Evolutionary conservation across 1,284 basidiomycete genomes (phyloP), one percentile per base, ranked within the genome.

Genomic region (Melampsora americana): DNA sequence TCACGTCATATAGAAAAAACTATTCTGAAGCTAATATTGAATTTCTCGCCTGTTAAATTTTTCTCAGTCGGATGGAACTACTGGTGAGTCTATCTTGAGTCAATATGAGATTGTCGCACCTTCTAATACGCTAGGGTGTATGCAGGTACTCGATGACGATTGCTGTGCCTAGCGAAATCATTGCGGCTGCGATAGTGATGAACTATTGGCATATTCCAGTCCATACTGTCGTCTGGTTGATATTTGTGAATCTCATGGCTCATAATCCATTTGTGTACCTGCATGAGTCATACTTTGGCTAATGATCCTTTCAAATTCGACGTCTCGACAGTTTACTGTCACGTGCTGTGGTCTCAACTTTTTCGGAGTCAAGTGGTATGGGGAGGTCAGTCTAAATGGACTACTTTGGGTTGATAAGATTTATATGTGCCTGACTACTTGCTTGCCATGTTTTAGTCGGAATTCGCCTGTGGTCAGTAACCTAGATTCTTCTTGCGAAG

Each of bases 291-390:
- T 42, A 42, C 42, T 14, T 42, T 42, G 42, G 42, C 42, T 42
- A 14, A 42, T 42, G 42, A 42, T 42, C 42, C 42, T 42, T 42
- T 2, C 42, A 14, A 42, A 42, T 42, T 42, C 11, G 12, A 42
- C 42, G n/a, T 69, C 61, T 77, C 79, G 28, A 78, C 79, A 72
- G 53, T 78, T 23, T 74, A 79, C 53, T 76, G 60, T 76, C n/a
- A 60, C 66, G 9, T 60, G 79, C 14, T 78, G 78, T 42, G 35
- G 53, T n/a, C 66, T 80, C 28, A 79, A 79, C 26, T 68, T 79
- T 1, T 73, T 76, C 78, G 90, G 90, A 77, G 89, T 91, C 69
- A 80, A 82, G 71, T 88, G 86, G 81, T 90, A 89, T 78, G 90
- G 89, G 80, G 89, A 90, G 82, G 50, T 39, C 46, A 69, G 78